Evolutionary conservation across 306 rosid genomes (phyloP).

Genomic region (Prinsepia uniflora): DNA sequence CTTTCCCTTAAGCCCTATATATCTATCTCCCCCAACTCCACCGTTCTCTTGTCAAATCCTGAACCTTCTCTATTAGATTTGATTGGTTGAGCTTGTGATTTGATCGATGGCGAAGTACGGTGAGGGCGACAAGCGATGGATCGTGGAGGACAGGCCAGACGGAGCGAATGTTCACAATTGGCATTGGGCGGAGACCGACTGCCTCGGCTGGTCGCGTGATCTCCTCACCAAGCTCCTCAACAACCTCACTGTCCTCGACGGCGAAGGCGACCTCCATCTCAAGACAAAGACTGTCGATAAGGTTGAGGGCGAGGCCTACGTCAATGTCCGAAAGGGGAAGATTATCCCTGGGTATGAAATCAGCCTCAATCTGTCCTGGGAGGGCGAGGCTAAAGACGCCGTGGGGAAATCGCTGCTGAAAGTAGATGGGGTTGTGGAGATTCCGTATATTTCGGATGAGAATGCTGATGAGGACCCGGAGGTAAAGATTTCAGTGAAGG

Average conservation of each 20-base stretch:
- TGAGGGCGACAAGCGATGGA: conserved; percentile 98
- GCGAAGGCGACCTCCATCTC: conserved; percentile 60
- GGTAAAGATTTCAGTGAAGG: conserved; percentile 61
- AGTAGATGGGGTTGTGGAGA: conserved; percentile 72
- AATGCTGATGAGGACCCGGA: conserved; percentile 97
- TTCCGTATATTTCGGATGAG: conserved; percentile 89
- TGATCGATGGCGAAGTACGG: conserved; percentile 71
- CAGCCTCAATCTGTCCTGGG: conserved; percentile 62
- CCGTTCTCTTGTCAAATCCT: neutral
- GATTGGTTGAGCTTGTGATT: neutral
- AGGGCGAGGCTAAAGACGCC: conserved; percentile 72
- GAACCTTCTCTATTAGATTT: neutral
- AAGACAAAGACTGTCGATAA: conserved; percentile 47
- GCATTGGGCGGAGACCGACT: conserved; percentile 97
- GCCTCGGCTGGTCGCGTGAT: conserved; percentile 78
- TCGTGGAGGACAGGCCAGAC: conserved; percentile 87
- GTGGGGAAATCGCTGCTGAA: conserved; percentile 55
- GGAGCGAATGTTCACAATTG: conserved; percentile 97
- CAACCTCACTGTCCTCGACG: conserved; percentile 53
- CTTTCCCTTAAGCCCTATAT: neutral
- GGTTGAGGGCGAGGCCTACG: conserved; percentile 87
- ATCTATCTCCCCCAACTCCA: neutral
- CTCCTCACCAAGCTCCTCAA: conserved; percentile 61
- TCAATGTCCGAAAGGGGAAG: conserved; percentile 85
- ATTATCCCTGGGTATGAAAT: conserved; percentile 92